Percentiles rank a stretch among this genome's conserved stretches.
phyloP scores from a whole-genome alignment of 306 rosid genomes.

The Cercis canadensis region DNA sequence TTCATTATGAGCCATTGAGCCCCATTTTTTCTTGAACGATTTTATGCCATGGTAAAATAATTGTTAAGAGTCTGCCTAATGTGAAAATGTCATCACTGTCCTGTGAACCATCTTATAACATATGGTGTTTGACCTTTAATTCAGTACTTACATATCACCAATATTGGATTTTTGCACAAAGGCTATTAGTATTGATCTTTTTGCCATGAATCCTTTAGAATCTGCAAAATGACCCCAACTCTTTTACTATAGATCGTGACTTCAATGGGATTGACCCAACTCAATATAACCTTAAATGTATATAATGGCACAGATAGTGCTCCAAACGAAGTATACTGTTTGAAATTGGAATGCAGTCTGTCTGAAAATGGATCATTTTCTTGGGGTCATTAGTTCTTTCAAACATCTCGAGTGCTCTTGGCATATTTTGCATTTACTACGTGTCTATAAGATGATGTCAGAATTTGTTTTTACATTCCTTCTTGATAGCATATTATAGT shows the following conservation, averaged over 20 bases:
- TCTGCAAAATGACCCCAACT: background rate
- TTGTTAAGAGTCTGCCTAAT: background rate
- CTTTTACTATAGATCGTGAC: background rate
- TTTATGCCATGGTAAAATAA: background rate
- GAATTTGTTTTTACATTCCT: slow-evolving; percentile 18
- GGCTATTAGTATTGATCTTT: background rate
- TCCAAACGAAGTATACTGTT: no score
- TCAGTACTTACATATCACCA: no score
- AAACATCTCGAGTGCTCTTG: slow-evolving; percentile 9
- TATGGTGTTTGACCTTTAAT: background rate
- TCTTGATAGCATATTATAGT: slow-evolving; percentile 16
- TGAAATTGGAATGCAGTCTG: no score
- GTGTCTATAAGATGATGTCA: slow-evolving; percentile 4
- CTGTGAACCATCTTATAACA: background rate
- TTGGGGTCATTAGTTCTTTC: background rate
- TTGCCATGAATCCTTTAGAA: background rate
- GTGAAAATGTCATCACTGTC: background rate
- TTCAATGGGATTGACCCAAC: slow-evolving; percentile 13
- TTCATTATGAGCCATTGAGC: background rate
- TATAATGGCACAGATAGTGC: no score
- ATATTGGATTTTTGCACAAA: background rate
- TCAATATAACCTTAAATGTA: background rate
- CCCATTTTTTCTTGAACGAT: background rate
- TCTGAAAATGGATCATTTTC: no score
- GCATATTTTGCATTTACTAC: background rate